These are phyloP conservation scores for Harrya chromipes DNA, from an alignment of 768 basidiomycete species.

Conservation along the genomic window DNA sequence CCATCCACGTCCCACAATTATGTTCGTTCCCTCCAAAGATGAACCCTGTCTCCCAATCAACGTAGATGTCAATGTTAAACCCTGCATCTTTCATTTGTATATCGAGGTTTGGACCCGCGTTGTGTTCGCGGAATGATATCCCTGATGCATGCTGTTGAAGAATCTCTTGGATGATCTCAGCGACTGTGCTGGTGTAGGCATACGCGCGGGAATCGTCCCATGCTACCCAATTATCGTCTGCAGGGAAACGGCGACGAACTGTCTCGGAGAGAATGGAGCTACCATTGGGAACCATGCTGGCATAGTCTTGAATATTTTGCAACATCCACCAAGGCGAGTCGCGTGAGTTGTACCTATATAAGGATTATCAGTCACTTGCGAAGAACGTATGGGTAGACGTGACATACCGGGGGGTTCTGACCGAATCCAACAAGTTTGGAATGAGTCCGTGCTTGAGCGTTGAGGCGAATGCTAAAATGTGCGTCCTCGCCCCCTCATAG, in stretches of 20 bases:
- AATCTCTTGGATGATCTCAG: constrained; percentile 97
- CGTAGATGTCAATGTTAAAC: constrained; percentile 88
- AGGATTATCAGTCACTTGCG: neutral
- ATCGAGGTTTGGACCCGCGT: constrained; percentile 96
- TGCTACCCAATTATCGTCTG: constrained; percentile 88
- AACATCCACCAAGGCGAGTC: constrained; percentile 99
- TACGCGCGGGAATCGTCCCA: constrained; percentile 90
- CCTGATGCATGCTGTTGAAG: constrained; percentile 91
- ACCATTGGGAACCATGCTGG: constrained; percentile 79
- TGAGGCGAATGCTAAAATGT: constrained; percentile 91
- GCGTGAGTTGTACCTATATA: constrained; percentile 82
- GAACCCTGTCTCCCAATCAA: constrained; percentile 96
- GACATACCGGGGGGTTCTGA: constrained; percentile 72
- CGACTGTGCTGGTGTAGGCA: constrained; percentile 73
- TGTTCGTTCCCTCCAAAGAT: constrained; percentile 80
- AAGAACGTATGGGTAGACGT: neutral
- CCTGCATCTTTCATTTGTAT: constrained; percentile 93
- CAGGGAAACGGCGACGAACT: constrained; percentile 92
- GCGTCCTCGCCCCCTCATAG: constrained; percentile 78
- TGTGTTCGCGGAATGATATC: constrained; percentile 92
- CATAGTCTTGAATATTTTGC: constrained; percentile 97
- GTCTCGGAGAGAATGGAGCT: constrained; percentile 71
- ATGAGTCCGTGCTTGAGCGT: constrained; percentile 95
- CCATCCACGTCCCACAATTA: constrained; percentile 98
- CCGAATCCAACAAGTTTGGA: constrained; percentile 92